Percentiles rank a stretch among this genome's conserved stretches.
These are phyloP conservation scores for Gracilaria domingensis DNA, from an alignment of 23 red algal species.

Conservation along the genomic window DNA sequence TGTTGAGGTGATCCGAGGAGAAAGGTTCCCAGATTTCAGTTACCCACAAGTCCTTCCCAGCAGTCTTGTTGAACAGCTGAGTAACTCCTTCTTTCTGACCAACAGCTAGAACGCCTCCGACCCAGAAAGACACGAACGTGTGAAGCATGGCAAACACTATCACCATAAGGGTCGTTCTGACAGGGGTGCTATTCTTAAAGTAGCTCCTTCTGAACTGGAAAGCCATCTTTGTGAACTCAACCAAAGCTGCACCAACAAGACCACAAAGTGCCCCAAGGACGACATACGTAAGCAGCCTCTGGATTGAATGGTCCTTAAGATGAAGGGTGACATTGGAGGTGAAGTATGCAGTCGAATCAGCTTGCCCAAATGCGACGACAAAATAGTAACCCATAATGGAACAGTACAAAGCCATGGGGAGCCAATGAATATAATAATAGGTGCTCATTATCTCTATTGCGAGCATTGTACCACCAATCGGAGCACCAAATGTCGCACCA, in stretches of 20 bases:
- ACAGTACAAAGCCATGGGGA: conserved; percentile 77
- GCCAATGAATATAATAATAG: conserved; percentile 81
- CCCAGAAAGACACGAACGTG: conserved; percentile 18
- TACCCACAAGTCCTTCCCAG: conserved; percentile 27
- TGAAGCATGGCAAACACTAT: conserved; percentile 47
- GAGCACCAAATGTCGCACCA: conserved; percentile 86
- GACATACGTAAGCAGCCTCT: conserved; percentile 59
- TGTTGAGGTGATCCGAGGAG: conserved; percentile 32
- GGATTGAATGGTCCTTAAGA: conserved; percentile 48
- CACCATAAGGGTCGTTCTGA: conserved; percentile 36
- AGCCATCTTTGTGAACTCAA: conserved; percentile 40
- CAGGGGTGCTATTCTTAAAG: conserved; percentile 33
- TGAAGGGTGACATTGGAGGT: conserved; percentile 42
- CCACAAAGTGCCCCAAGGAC: conserved; percentile 72
- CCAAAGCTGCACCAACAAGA: conserved; percentile 55
- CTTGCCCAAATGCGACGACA: conserved; percentile 42
- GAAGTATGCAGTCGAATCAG: conserved; percentile 59
- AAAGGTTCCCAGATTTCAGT: conserved; percentile 26
- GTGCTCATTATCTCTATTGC: conserved; percentile 84
- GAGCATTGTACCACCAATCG: conserved; percentile 83
- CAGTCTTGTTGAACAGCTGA: conserved; percentile 42
- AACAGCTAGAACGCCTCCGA: conserved; percentile 61
- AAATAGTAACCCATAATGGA: conserved; percentile 77
- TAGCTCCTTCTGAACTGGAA: conserved; percentile 28
- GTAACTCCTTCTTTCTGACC: conserved; percentile 58